These are phyloP conservation scores for Xylaria sp. DNA, from an alignment of 2,329 filamentous ascomycete species.

Conservation along the genomic window DNA sequence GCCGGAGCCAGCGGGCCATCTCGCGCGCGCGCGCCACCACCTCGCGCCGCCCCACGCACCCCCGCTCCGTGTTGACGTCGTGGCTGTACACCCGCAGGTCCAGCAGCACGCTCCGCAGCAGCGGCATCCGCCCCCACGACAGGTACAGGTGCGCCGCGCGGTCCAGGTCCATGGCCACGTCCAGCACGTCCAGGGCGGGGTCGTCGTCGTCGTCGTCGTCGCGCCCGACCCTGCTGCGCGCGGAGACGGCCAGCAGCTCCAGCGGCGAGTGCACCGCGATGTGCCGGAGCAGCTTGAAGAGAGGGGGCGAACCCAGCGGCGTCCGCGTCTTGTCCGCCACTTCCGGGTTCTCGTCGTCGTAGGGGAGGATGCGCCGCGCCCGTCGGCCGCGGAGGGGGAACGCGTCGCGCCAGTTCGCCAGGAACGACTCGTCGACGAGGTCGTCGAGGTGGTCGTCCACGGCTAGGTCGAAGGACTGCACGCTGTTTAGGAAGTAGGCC, in stretches of 20 bases:
- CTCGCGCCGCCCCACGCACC: conserved; percentile 23
- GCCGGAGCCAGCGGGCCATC: conserved; percentile 28
- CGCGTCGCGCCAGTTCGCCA: background rate
- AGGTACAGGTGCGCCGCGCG: conserved; percentile 28
- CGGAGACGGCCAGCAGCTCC: conserved; percentile 13
- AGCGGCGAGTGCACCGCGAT: conserved; percentile 30
- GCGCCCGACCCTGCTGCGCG: conserved; percentile 4
- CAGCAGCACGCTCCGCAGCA: conserved; percentile 29
- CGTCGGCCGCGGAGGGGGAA: conserved; percentile 23
- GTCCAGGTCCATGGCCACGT: conserved; percentile 25
- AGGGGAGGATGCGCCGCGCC: conserved; percentile 27
- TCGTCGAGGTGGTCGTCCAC: background rate
- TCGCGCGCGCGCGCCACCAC: conserved; percentile 23
- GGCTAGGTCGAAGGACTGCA: conserved; percentile 28
- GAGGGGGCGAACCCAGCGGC: background rate
- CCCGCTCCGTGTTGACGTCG: conserved; percentile 25
- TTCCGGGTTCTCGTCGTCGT: conserved; percentile 24
- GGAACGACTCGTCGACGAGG: background rate
- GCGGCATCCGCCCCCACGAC: conserved; percentile 32
- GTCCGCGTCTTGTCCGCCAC: conserved; percentile 7
- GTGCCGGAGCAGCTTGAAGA: conserved; percentile 26
- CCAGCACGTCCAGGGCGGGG: conserved; percentile 7
- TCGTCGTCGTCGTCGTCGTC: background rate
- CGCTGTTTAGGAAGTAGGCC: conserved; percentile 19
- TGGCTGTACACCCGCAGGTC: conserved; percentile 34